Conservation (phyloP, 768 basidiomycete species). For the Lactarius pseudohatsudake region DNA sequence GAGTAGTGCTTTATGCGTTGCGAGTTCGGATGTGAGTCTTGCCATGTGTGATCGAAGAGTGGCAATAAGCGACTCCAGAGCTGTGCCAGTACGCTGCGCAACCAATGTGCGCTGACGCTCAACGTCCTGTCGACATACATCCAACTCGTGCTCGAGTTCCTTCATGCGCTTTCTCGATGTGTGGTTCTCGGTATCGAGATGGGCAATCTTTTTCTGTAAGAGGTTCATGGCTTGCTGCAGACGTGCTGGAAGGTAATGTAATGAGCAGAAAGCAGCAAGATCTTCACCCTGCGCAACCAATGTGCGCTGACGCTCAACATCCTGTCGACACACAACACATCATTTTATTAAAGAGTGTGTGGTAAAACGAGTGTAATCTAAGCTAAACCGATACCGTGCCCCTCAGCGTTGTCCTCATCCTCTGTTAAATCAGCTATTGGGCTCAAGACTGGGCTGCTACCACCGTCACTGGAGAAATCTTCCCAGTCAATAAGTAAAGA, state of each 20-base stretch:
- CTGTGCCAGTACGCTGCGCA: constrained; percentile 51
- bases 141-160: constrained; percentile 85
- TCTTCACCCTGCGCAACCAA: no score
- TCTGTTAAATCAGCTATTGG: no score
- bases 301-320: no score
- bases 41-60: constrained; percentile 74
- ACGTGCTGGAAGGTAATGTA: constrained; percentile 45
- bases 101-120: constrained; percentile 65
- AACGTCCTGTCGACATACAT: constrained; percentile 79
- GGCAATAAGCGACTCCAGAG: constrained; percentile 75
- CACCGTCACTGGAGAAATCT: no score
- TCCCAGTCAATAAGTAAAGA: no score
- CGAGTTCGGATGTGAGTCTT: constrained; percentile 74
- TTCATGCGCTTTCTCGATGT: constrained; percentile 82
- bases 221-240: constrained; percentile 58
- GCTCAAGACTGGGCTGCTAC: no score
- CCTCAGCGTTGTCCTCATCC: no score
- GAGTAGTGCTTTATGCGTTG: constrained; percentile 69
- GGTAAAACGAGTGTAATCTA: no score
- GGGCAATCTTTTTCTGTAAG: constrained; percentile 66
- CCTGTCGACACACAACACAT: no score
- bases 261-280: constrained; percentile 10
- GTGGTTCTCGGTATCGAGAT: constrained; percentile 79
- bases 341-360: no score
- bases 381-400: no score